Percentiles rank a stretch among this genome's conserved stretches.
Evolutionary conservation across 2,329 filamentous ascomycete genomes (phyloP).

Genomic region (Hyphodiscus sp.): DNA sequence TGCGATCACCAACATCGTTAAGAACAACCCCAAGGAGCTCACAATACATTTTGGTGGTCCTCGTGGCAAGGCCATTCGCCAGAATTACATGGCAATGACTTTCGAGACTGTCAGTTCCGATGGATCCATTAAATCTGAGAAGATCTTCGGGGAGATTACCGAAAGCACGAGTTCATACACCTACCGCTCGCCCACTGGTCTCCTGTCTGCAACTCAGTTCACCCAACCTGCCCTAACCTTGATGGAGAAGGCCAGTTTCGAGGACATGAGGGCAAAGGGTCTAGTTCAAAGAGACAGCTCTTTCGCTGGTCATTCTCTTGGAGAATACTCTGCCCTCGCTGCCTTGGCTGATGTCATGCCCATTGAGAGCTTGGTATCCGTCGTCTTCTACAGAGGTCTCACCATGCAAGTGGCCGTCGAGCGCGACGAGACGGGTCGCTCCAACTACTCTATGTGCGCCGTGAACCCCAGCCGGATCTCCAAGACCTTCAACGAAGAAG

Average conservation of each 20-base stretch:
- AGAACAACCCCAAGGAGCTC: slow-evolving; percentile 98
- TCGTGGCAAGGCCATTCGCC: slow-evolving; percentile 91
- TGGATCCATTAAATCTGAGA: slow-evolving; percentile 93
- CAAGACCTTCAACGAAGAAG: slow-evolving; percentile 97
- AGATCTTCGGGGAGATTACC: slow-evolving; percentile 97
- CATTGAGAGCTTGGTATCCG: slow-evolving; percentile 96
- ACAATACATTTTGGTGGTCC: slow-evolving; percentile 98
- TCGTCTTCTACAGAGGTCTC: slow-evolving; percentile 97
- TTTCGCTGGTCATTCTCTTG: slow-evolving; percentile 95
- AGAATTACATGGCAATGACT: slow-evolving; percentile 99
- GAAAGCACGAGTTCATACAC: slow-evolving; percentile 94
- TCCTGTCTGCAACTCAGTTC: slow-evolving; percentile 96
- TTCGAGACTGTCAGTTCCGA: slow-evolving; percentile 96
- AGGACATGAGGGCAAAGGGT: slow-evolving; percentile 97
- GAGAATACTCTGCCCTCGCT: slow-evolving; percentile 95
- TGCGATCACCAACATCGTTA: slow-evolving; percentile 97
- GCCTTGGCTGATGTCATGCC: slow-evolving; percentile 98
- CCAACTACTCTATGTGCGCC: slow-evolving; percentile 99
- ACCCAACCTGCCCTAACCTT: slow-evolving; percentile 94
- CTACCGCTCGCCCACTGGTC: slow-evolving; percentile 87
- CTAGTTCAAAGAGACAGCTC: slow-evolving; percentile 93
- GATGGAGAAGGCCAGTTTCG: slow-evolving; percentile 99
- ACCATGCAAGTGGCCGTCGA: slow-evolving; percentile 99
- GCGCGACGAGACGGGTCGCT: slow-evolving; percentile 84
- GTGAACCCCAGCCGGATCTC: slow-evolving; percentile 98